These are phyloP conservation scores for Colletotrichum falcatum DNA, from an alignment of 2,329 filamentous ascomycete species.

Conservation along the genomic window DNA sequence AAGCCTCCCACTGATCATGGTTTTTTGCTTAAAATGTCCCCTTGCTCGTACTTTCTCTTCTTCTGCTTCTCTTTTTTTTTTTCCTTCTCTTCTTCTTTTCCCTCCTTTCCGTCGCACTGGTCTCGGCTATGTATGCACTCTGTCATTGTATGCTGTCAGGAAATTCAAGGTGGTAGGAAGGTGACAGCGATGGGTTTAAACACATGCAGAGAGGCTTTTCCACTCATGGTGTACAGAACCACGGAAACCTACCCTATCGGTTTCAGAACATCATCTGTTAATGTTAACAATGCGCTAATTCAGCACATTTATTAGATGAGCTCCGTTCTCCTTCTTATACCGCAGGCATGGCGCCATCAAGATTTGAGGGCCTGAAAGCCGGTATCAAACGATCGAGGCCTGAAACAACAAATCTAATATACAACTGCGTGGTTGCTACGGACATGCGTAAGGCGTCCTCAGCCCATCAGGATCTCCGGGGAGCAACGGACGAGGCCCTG, in stretches of 20 bases:
- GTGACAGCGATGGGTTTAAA: neutral
- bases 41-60: neutral
- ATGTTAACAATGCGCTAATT: neutral
- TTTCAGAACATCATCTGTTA: too few relatives aligned
- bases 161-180: neutral
- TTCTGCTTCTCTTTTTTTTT: too few relatives aligned
- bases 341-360: too few relatives aligned
- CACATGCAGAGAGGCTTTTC: neutral
- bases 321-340: neutral
- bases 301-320: too few relatives aligned
- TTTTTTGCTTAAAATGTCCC: neutral
- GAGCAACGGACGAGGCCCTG: neutral
- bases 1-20: constrained; percentile 17
- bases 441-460: neutral
- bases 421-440: neutral
- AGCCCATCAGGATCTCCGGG: neutral
- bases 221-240: neutral
- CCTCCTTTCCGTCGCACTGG: neutral
- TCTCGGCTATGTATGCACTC: neutral
- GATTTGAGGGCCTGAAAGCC: neutral
- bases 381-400: neutral
- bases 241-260: neutral
- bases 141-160: neutral
- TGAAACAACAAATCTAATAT: neutral
- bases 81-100: too few relatives aligned